phyloP scores from a whole-genome alignment of 805 yeast species.

The Yamadazyma scolyti region DNA sequence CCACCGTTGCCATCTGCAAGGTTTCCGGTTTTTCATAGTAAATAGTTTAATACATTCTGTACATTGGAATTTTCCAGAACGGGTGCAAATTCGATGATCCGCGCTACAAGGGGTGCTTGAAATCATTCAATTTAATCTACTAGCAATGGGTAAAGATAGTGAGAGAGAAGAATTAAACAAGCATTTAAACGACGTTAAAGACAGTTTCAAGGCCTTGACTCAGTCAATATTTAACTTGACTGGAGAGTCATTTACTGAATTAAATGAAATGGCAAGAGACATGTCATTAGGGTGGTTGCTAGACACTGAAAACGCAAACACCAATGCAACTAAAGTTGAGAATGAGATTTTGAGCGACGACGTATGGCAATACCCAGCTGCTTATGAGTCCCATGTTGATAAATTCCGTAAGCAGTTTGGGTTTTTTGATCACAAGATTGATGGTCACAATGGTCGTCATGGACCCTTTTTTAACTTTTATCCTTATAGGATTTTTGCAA shows the following conservation, averaged over 20 bases:
- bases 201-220: conserved; percentile 21
- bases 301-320: conserved; percentile 10
- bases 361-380: too few relatives aligned
- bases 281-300: conserved; percentile 15
- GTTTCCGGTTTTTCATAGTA: too few relatives aligned
- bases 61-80: too few relatives aligned
- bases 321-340: conserved; percentile 1
- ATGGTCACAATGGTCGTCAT: not conserved
- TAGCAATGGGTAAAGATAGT: conserved; percentile 11
- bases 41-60: too few relatives aligned
- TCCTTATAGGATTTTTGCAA: not conserved
- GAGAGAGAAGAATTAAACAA: conserved; percentile 22
- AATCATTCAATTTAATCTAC: too few relatives aligned
- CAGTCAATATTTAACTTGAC: conserved; percentile 22
- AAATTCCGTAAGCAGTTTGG: conserved; percentile 3
- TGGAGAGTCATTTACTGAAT: conserved; percentile 17
- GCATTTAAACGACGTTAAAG: conserved; percentile 21
- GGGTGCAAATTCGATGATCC: too few relatives aligned
- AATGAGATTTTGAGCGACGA: not conserved
- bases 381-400: too few relatives aligned
- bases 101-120: too few relatives aligned
- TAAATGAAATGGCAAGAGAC: conserved; percentile 19
- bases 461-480: conserved; percentile 1
- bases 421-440: conserved; percentile 1
- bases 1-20: too few relatives aligned